Evolutionary conservation across 148 eudicot genomes (phyloP).

Genomic region (Cornus kousa): DNA sequence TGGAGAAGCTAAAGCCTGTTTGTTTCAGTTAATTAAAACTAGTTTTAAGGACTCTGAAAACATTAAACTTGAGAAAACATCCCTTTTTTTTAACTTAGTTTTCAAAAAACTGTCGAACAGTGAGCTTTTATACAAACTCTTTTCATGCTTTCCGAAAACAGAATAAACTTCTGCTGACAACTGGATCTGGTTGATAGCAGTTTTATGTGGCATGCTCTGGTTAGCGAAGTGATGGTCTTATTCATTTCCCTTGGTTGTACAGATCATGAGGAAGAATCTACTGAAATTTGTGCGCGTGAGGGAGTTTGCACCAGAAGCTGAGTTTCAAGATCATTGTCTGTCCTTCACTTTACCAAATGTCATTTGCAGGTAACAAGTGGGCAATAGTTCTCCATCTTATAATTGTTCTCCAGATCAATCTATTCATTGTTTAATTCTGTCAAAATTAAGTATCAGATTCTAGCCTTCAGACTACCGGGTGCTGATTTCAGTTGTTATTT

Average conservation of each 20-base stretch:
- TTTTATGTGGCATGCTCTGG: neutral
- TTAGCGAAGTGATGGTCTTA: neutral
- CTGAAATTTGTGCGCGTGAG: slow-evolving; percentile 62
- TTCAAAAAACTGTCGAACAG: too few species aligned
- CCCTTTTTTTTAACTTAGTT: too few species aligned
- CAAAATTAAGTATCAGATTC: neutral
- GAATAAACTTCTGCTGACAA: neutral
- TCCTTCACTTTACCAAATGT: slow-evolving; percentile 76
- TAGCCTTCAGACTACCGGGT: neutral
- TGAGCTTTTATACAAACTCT: too few species aligned
- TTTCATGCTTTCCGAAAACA: too few species aligned
- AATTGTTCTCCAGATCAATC: neutral
- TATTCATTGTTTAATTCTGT: too few species aligned
- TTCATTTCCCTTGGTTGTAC: slow-evolving; percentile 20
- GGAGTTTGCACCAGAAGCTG: slow-evolving; percentile 96
- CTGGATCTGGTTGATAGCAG: neutral
- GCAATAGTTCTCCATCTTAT: neutral
- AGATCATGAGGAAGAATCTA: slow-evolving; percentile 91
- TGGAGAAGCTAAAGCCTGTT: slow-evolving; percentile 2
- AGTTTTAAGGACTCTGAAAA: too few species aligned
- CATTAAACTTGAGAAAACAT: too few species aligned
- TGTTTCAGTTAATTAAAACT: too few species aligned
- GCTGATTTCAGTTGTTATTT: slow-evolving; percentile 15
- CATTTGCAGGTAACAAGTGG: slow-evolving; percentile 74
- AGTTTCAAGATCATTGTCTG: slow-evolving; percentile 46